These are phyloP conservation scores for Beauveria caledonica DNA, from an alignment of 2,329 filamentous ascomycete species.

Conservation along the genomic window DNA sequence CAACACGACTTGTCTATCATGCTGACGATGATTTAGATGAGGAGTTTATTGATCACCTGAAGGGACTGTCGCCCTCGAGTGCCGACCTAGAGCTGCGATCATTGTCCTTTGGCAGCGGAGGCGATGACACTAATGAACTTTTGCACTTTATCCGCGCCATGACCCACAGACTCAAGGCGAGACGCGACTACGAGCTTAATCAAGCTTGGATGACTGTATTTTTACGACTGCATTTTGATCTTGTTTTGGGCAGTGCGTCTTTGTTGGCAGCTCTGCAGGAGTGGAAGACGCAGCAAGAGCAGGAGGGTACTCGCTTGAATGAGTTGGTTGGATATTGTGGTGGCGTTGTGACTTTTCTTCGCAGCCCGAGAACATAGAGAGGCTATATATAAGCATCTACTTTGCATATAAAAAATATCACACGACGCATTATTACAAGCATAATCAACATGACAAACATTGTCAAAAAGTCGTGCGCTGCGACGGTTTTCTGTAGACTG, in stretches of 20 bases:
- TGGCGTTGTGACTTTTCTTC: constrained; percentile 76
- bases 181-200: constrained; percentile 83
- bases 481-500: too few relatives aligned
- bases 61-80: constrained; percentile 71
- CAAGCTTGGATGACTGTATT: constrained; percentile 98
- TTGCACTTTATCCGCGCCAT: constrained; percentile 74
- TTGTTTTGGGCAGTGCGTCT: constrained; percentile 40
- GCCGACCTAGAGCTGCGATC: constrained; percentile 89
- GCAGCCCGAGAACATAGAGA: constrained; percentile 46
- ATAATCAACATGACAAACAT: too few relatives aligned
- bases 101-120: constrained; percentile 43
- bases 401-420: constrained; percentile 3
- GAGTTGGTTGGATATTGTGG: constrained; percentile 78
- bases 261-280: constrained; percentile 52
- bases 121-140: constrained; percentile 57
- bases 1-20: background rate
- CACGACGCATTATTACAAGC: background rate
- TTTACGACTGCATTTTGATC: constrained; percentile 64
- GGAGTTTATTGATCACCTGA: constrained; percentile 68
- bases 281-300: constrained; percentile 67
- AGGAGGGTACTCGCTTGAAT: constrained; percentile 62
- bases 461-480: too few relatives aligned
- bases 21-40: constrained; percentile 37
- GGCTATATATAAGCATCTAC: background rate
- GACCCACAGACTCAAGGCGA: constrained; percentile 57